phyloP scores from a whole-genome alignment of 345 rosid genomes.

The Diplotaxis tenuifolia region DNA sequence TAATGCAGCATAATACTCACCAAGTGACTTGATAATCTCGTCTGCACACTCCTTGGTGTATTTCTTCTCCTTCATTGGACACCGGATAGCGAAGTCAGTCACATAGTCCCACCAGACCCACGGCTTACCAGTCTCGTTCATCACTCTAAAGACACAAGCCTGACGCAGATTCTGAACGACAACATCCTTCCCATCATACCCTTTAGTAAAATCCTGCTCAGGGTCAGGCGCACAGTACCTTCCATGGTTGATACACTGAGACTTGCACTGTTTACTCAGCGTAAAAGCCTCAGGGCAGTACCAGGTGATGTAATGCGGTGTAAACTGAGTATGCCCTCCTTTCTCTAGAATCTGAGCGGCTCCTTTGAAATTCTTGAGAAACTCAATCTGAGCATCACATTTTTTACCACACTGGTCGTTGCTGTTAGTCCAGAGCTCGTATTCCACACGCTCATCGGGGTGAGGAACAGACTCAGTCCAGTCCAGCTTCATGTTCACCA shows the following conservation, averaged over 20 bases:
- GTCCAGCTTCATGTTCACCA: constrained; percentile 94
- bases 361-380: constrained; percentile 79
- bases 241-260: constrained; percentile 91
- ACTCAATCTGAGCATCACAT: constrained; percentile 83
- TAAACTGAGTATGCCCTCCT: constrained; percentile 85
- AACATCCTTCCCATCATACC: constrained; percentile 88
- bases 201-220: constrained; percentile 82
- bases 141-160: constrained; percentile 73
- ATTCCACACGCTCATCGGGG: constrained; percentile 93
- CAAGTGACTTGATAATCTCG: constrained; percentile 68
- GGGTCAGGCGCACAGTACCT: constrained; percentile 97
- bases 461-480: constrained; percentile 98
- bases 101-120: constrained; percentile 98
- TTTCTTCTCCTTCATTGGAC: constrained; percentile 91
- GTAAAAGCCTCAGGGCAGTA: constrained; percentile 88
- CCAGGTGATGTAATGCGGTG: constrained; percentile 94
- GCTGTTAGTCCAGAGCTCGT: constrained; percentile 89
- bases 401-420: constrained; percentile 88
- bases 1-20: constrained; percentile 53
- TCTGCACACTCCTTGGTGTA: constrained; percentile 80
- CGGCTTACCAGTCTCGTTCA: constrained; percentile 72
- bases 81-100: constrained; percentile 86
- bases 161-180: constrained; percentile 84
- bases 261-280: constrained; percentile 79
- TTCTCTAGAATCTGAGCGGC: constrained; percentile 85